phyloP scores from a whole-genome alignment of 495 filamentous ascomycete genomes.

The Xylaria flabelliformis region DNA sequence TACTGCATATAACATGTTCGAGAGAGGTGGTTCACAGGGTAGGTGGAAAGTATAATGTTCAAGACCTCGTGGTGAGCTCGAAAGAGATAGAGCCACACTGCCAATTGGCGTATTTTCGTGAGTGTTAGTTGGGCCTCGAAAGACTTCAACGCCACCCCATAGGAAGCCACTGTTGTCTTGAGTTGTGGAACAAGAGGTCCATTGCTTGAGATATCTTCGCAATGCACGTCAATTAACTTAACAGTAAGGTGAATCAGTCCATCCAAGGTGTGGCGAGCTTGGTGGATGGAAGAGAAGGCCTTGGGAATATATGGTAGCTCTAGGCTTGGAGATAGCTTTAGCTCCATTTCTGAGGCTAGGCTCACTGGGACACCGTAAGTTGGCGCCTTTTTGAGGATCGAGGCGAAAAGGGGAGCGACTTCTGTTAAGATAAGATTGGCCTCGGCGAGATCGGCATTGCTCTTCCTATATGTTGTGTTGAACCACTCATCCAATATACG shows the following conservation, averaged over 20 bases:
- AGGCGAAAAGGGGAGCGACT: not conserved
- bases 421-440: not conserved
- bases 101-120: not conserved
- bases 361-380: not conserved
- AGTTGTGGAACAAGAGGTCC: not conserved
- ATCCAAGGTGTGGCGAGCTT: not conserved
- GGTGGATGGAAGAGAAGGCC: not conserved
- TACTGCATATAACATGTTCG: not conserved
- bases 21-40: not conserved
- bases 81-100: not conserved
- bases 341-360: not conserved
- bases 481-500: conserved; percentile 1
- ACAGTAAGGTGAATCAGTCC: not conserved
- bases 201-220: not conserved
- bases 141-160: not conserved
- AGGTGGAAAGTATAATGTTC: not conserved
- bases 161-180: not conserved
- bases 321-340: not conserved
- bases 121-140: not conserved
- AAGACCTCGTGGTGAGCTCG: not conserved
- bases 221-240: not conserved
- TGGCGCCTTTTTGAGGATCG: not conserved
- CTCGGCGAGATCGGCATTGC: not conserved
- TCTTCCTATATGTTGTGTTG: not conserved
- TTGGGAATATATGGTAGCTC: not conserved